Evolutionary conservation across 352 stramenopile genomes (phyloP), one percentile per base, ranked within the genome.

Genomic region (Elongisporangium anandrum): DNA sequence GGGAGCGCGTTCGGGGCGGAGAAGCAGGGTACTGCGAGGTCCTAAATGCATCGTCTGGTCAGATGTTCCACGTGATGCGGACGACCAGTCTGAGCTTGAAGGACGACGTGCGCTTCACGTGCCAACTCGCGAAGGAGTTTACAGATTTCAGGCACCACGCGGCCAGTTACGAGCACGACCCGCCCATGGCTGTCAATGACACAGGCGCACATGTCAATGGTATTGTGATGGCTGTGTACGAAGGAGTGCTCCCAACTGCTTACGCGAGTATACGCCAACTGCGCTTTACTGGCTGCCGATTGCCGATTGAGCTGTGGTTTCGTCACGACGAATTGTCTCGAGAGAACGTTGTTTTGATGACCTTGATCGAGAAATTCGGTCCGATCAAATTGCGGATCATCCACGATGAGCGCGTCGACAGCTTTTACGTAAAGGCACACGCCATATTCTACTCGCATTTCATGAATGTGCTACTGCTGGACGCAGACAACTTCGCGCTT

Each of bases 81-180:
- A 89, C 79, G 15, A 88, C 75, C 4, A 68, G 67, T 51, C 56
- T 82, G 3, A 88, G 79, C 52, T 65, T 93, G 9, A 88, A 87
- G 60, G 72, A 87, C 16, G 79, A 89, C 29, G 66, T 73, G 56
- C 77, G 73, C 12, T 93, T 89, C 66, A 90, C 79, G 20, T 91
- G 84, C 51, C 69, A 79, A n/a, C 68, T 85, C 19, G 81, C 84
- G 1, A 65, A 69, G 45, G 55, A 59, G 2, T 93, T 93, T 53
- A 77, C 79, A 4, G 73, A 80, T 3, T 87, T 88, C 56, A 57
- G 61, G 21, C 74, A 85, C 24, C 66, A 68, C 47, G 69, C 79
- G 21, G 56, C 34, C 19, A 47, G 29, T 6, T 91, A 91, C 73
- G 59, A 56, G 12, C 83, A 93, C 23, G 80, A 90, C 21, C 80